Conservation (phyloP, 257 asterid genomes). For the Fraxinus pennsylvanica region DNA sequence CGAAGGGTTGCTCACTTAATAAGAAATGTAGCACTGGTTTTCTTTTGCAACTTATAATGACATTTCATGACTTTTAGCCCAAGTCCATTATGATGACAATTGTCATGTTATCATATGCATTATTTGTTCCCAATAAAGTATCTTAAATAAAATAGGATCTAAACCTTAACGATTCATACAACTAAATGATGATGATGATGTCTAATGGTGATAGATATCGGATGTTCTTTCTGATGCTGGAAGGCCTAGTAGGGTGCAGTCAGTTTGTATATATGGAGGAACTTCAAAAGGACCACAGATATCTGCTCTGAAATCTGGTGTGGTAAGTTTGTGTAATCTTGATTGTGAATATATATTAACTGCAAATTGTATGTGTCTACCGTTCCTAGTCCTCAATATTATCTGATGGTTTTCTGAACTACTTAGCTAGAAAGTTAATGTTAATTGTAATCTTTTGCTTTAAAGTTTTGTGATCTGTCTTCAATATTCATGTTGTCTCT, state of each 20-base stretch:
- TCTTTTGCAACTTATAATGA: not conserved
- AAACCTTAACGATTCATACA: conserved; percentile 10
- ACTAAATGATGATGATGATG: conserved; percentile 22
- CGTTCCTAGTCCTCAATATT: not conserved
- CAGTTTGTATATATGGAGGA: conserved; percentile 95
- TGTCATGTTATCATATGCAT: not conserved
- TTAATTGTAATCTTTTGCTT: not conserved
- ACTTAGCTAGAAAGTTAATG: not conserved
- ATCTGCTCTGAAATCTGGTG: conserved; percentile 83
- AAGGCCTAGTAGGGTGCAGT: conserved; percentile 66
- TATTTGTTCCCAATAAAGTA: not conserved
- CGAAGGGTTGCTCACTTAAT: not conserved
- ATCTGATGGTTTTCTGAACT: not conserved
- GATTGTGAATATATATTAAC: conserved; percentile 3
- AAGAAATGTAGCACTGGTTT: not conserved
- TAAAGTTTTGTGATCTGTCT: not conserved
- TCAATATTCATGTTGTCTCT: not conserved
- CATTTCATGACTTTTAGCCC: not conserved
- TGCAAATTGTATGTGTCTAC: conserved; percentile 13
- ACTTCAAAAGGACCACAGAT: conserved; percentile 88
- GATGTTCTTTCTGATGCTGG: conserved; percentile 95
- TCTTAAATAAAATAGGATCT: conserved; percentile 1
- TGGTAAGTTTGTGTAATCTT: conserved; percentile 52
- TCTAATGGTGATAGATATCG: conserved; percentile 54
- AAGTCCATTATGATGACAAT: not conserved